Conservation (phyloP, 805 yeast genomes). For the Saccharomycopsis vini region DNA sequence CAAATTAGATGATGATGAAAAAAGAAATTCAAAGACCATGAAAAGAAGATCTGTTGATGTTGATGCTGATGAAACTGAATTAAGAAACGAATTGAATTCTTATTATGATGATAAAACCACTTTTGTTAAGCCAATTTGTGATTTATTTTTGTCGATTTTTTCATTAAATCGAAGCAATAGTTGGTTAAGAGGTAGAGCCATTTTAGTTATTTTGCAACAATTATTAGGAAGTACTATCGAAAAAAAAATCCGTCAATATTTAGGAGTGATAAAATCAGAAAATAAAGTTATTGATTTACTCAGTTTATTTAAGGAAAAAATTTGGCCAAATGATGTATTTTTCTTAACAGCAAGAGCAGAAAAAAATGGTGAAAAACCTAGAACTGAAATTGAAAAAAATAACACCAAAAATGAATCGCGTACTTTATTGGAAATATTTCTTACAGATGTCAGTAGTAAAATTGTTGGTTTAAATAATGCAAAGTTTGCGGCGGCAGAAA, state of each 20-base stretch:
- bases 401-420: slow-evolving; percentile 51
- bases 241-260: slow-evolving; percentile 41
- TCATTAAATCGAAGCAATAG: slow-evolving; percentile 53
- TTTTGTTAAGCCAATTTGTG: slow-evolving; percentile 77
- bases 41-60: not conserved
- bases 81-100: slow-evolving; percentile 46
- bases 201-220: slow-evolving; percentile 74
- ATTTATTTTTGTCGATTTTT: slow-evolving; percentile 61
- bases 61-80: slow-evolving; percentile 24
- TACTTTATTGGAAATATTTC: slow-evolving; percentile 43
- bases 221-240: slow-evolving; percentile 83
- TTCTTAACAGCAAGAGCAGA: slow-evolving; percentile 32
- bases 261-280: slow-evolving; percentile 29
- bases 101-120: slow-evolving; percentile 32
- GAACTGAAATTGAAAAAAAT: slow-evolving; percentile 25
- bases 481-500: slow-evolving; percentile 46
- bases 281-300: slow-evolving; percentile 37
- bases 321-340: slow-evolving; percentile 50
- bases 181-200: slow-evolving; percentile 82
- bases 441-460: slow-evolving; percentile 58
- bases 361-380: not conserved
- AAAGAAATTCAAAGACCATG: not conserved
- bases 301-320: slow-evolving; percentile 22
- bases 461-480: slow-evolving; percentile 67
- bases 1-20: not conserved